Evolutionary conservation across 1,284 basidiomycete genomes (phyloP).

Genomic region (Rhizoctonia solani): DNA sequence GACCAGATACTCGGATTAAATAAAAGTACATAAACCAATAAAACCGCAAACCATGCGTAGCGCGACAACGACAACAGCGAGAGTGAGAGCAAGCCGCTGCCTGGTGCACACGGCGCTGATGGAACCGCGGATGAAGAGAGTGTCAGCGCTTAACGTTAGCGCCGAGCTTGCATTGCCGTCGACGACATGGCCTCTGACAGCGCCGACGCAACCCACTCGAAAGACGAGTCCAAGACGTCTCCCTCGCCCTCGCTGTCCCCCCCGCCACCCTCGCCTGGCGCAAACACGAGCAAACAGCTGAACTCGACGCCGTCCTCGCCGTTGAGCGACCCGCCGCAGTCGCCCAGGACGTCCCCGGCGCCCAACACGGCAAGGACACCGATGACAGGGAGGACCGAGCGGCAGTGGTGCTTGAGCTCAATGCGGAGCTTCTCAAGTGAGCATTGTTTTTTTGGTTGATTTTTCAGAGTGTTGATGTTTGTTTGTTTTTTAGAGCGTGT

Average conservation of each 20-base stretch:
- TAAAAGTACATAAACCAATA: too few relatives aligned
- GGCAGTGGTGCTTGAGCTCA: constrained; percentile 21
- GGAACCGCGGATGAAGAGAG: constrained; percentile 13
- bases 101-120: neutral
- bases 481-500: too few relatives aligned
- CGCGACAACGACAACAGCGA: too few relatives aligned
- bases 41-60: too few relatives aligned
- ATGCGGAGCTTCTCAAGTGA: constrained; percentile 33
- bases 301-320: constrained; percentile 26
- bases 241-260: constrained; percentile 29
- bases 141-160: constrained; percentile 7
- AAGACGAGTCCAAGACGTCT: constrained; percentile 3
- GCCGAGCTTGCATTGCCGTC: constrained; percentile 15
- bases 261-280: constrained; percentile 9
- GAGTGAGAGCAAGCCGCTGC: too few relatives aligned
- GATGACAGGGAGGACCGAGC: constrained; percentile 17
- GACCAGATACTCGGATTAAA: too few relatives aligned
- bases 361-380: neutral
- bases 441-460: constrained; percentile 7
- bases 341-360: neutral
- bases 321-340: constrained; percentile 26
- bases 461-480: too few relatives aligned
- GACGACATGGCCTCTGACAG: constrained; percentile 32
- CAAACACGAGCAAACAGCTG: constrained; percentile 17
- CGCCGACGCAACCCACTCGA: neutral